Evolutionary conservation across 495 filamentous ascomycete species (phyloP), one percentile per base, ranked within the genome.

Genomic region (Parathielavia appendiculata): DNA sequence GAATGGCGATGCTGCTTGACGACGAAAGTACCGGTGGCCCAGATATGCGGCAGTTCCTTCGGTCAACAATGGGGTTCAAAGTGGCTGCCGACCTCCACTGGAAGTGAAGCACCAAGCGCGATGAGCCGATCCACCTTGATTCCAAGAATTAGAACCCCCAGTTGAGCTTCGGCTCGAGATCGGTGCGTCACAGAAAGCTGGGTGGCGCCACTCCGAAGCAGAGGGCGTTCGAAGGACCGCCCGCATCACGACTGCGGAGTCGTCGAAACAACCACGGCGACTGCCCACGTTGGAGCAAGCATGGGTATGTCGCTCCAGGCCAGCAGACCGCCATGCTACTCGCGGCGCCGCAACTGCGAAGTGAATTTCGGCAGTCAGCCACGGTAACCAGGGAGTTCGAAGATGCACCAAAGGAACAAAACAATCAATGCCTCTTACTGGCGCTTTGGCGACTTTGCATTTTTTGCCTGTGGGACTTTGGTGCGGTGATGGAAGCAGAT

Each of bases 1-100:
- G 78, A 47, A 75, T 72, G 36, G 81, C 85, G 12, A 72, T 68
- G 66, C 69, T 71, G 66, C 64, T 75, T 61, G 71, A 72, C 59
- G 74, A 75, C 65, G 72, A 71, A 56, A 64, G 67, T 58, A 44
- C 59, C 57, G 65, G 62, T 52, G 67, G 66, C 38, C 70, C 74
- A 48, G 74, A 77, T 54, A 60, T 88, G 64, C 78, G 79, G 58
- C 74, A 76, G 19, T 83, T 89, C 63, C 70, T 91, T 48, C 82
- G 85, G 61, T 82, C 85, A 46, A 75, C 79, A 30, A 73, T 92
- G 54, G 78, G 84, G 62, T 76, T 69, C 54, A 86, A 86, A 55
- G 73, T 82, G 44, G 76, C 70, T 34, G 69, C 71, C 51, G 82
- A 86, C 62, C 71, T 86, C 45, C 72, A 77, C 64, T 88, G 86